These are phyloP conservation scores for Exophiala spinifera DNA, from an alignment of 2,329 filamentous ascomycete species.

Conservation along the genomic window DNA sequence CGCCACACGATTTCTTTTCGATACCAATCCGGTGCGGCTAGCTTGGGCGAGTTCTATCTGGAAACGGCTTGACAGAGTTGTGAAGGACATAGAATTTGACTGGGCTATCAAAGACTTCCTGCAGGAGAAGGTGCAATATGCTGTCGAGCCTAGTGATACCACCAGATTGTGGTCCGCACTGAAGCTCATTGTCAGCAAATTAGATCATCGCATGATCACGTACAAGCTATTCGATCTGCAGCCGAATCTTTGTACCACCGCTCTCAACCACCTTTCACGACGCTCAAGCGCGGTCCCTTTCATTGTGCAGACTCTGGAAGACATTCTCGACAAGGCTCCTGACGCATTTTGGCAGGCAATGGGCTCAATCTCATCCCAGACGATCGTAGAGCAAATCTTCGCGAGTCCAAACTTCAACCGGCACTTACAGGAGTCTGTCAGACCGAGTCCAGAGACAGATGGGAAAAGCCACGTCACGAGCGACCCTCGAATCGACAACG, in stretches of 20 bases:
- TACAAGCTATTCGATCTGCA: slow-evolving; percentile 77
- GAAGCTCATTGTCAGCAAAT: slow-evolving; percentile 66
- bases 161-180: slow-evolving; percentile 77
- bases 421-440: slow-evolving; percentile 39
- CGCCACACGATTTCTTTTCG: slow-evolving; percentile 81
- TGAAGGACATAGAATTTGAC: slow-evolving; percentile 75
- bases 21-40: slow-evolving; percentile 60
- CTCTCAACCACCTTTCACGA: slow-evolving; percentile 65
- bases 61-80: slow-evolving; percentile 60
- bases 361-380: slow-evolving; percentile 72
- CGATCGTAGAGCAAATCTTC: slow-evolving; percentile 81
- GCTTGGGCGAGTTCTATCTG: slow-evolving; percentile 69
- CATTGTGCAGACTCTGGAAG: slow-evolving; percentile 67
- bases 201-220: slow-evolving; percentile 71
- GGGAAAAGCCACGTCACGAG: slow-evolving; percentile 15
- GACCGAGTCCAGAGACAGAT: not conserved
- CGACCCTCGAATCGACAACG: slow-evolving; percentile 20
- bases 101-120: slow-evolving; percentile 79
- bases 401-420: slow-evolving; percentile 65
- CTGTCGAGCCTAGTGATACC: slow-evolving; percentile 57
- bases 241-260: slow-evolving; percentile 60
- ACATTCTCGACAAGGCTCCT: slow-evolving; percentile 70
- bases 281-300: slow-evolving; percentile 62
- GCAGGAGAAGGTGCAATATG: slow-evolving; percentile 61
- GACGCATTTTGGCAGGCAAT: slow-evolving; percentile 86